Base-by-base conservation (phyloP, 1,139 yeast genomes). In the Saccharomyces hybrid region DNA sequence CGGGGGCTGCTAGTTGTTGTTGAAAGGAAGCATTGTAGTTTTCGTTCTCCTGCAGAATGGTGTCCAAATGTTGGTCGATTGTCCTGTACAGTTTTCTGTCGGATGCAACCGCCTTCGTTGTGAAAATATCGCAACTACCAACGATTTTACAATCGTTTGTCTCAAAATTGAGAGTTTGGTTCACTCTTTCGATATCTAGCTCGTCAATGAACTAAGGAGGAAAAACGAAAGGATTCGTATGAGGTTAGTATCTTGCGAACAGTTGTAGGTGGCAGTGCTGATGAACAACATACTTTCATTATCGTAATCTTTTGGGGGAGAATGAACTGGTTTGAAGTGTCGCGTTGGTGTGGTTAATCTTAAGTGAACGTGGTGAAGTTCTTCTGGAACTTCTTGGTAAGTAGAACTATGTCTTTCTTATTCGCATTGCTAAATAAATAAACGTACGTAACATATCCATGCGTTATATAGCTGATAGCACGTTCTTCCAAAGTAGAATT, bases 111-210 rank as follows among this genome's bases (percentile, higher is more conserved):
- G 97, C 91, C 67, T 93, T 93, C 1, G 99, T 93, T 1, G 98
- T 88, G 69, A 89, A 93, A 50, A 93, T 77, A 67, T 93, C 99
- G 68, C 97, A 86, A 25, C 96, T 93, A n/a, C 98, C 98, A 54
- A 83, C 82, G 32, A 93, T 80, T 64, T 85, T 88, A 68, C 91
- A 84, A 65, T 95, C 99, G 11, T 84, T 83, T 4, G 96, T 86
- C 62, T 88, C 93, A 70, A 91, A 91, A 63, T 86, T 86, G 56
- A 93, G 81, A 55, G 88, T 87, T 64, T 91, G 93, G 67, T 90
- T 90, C 47, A 93, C 88, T 63, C 86, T 78, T 70, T 90, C 97
- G 28, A 93, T 83, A 65, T 91, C 97, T 41, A 89, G 86, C 65
- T 86, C 95, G 69, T 93, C 98, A 58, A 93, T 84, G 72, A 88